Evolutionary conservation across 345 rosid genomes (phyloP).

Genomic region (Populus simonii): DNA sequence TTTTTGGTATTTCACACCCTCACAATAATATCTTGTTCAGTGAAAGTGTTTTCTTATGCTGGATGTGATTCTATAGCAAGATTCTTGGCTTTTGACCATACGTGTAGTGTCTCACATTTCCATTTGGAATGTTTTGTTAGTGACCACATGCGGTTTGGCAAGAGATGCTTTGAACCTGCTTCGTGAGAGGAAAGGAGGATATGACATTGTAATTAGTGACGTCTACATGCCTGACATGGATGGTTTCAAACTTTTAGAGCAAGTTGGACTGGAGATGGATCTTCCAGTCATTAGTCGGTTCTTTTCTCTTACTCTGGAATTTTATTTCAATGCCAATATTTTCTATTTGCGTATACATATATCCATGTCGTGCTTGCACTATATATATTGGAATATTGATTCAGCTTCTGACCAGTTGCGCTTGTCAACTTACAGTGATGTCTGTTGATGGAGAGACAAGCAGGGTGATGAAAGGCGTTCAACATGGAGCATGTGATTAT

Average conservation of each 20-base stretch:
- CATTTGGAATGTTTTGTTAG: constrained; percentile 38
- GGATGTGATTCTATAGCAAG: background rate
- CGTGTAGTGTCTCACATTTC: constrained; percentile 8
- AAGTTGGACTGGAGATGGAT: constrained; percentile 92
- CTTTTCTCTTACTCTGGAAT: constrained; percentile 24
- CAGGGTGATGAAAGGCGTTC: constrained; percentile 91
- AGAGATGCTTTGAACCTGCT: constrained; percentile 77
- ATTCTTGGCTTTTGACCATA: background rate
- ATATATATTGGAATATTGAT: background rate
- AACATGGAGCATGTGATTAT: constrained; percentile 95
- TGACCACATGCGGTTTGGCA: constrained; percentile 84
- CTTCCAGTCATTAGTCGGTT: constrained; percentile 93
- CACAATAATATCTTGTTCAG: background rate
- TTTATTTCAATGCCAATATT: constrained; percentile 17
- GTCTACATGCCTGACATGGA: constrained; percentile 99
- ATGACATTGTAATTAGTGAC: constrained; percentile 88
- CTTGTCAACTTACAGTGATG: constrained; percentile 65
- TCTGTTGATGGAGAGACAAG: constrained; percentile 94
- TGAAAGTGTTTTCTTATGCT: background rate
- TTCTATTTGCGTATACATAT: background rate
- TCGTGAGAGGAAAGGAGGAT: constrained; percentile 86
- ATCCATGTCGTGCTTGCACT: background rate
- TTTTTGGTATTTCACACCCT: background rate
- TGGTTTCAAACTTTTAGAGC: constrained; percentile 93
- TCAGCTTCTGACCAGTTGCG: constrained; percentile 21